Base-by-base conservation (phyloP, 2,329 filamentous ascomycete genomes). In the Magnaporthiopsis incrustans region DNA sequence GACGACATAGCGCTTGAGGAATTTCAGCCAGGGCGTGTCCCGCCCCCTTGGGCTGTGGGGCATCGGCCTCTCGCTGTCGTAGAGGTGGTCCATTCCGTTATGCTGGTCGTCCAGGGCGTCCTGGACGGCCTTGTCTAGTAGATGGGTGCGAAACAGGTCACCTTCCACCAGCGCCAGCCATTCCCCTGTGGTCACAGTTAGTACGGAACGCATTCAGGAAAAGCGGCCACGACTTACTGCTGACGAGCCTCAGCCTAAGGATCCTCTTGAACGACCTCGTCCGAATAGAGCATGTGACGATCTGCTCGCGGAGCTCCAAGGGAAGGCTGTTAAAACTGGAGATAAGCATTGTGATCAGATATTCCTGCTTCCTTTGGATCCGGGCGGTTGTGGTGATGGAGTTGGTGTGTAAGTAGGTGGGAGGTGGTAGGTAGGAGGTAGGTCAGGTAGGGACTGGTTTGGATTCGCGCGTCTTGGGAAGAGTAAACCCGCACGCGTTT, bases 181-280 rank as follows among this genome's bases (percentile, higher is more conserved):
- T 5, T 44, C 18, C 15, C 59, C 59, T 60, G 32, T 26, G 32
- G 10, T 12, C 32, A 26, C 2, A 60, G 8, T 60, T 10, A 38
- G 7, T n/a, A 35, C 11, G n/a, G 14, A 25, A 14, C 4, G 18
- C 22, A 26, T 26, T 14, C 25, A 6, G 14, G 59, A 5, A n/a
- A 32, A 60, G 30, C 6, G 25, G 11, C 8, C 12, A 25, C 22
- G n/a, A 26, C 33, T 60, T 44, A 60, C 59, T 22, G 27, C 38
- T 50, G n/a, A 60, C 59, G n/a, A 60, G 22, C 59, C 25, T 60
- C 59, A 44, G 35, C 14, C 59, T 25, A 12, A 60, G 33, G 14
- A 33, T 33, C 7, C 59, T 44, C 7, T 25, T 60, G 2, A 60
- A 50, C 7, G 59, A 10, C n/a, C 59, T 60, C 10, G 30, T 6